These are phyloP conservation scores for Phlebopus sp. DNA, from an alignment of 1,284 basidiomycete species.

Conservation along the genomic window DNA sequence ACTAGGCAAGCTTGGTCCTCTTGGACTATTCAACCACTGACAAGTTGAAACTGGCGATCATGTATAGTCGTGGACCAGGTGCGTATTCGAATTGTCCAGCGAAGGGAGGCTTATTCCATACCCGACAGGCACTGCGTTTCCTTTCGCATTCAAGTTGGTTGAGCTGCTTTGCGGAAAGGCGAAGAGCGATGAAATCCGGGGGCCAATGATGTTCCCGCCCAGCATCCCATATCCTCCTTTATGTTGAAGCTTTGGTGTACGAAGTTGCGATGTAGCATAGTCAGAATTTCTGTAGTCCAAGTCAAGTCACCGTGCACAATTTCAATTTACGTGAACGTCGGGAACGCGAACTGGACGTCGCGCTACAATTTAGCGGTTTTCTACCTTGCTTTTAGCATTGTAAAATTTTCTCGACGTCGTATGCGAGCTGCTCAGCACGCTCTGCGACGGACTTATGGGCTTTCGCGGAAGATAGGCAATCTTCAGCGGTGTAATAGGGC, in stretches of 20 bases:
- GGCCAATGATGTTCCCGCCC: slow-evolving; percentile 76
- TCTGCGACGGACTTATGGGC: slow-evolving; percentile 25
- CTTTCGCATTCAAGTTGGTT: slow-evolving; percentile 72
- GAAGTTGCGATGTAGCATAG: not conserved
- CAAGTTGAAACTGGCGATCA: slow-evolving; percentile 5
- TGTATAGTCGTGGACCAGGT: slow-evolving; percentile 73
- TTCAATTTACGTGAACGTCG: slow-evolving; percentile 15
- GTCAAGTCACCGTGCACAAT: not conserved
- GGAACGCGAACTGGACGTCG: slow-evolving; percentile 13
- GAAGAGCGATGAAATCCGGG: slow-evolving; percentile 65
- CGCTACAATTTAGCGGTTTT: slow-evolving; percentile 9
- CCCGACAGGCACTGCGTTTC: slow-evolving; percentile 69
- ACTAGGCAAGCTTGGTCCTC: slow-evolving; percentile 56
- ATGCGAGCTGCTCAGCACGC: slow-evolving; percentile 27
- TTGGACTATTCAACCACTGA: not conserved
- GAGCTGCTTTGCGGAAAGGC: slow-evolving; percentile 64
- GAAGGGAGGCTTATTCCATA: no score
- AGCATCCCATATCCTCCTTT: slow-evolving; percentile 42
- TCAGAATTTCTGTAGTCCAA: not conserved
- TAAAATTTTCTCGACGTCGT: slow-evolving; percentile 21
- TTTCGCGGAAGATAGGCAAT: slow-evolving; percentile 12
- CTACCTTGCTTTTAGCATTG: slow-evolving; percentile 3
- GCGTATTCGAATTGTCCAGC: slow-evolving; percentile 15
- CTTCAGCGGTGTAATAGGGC: slow-evolving; percentile 10
- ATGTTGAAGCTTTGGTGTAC: not conserved